Evolutionary conservation across 176 grass and related monocot species (phyloP), one percentile per base, ranked within the genome.

Genomic region (Chrysopogon serrulatus): DNA sequence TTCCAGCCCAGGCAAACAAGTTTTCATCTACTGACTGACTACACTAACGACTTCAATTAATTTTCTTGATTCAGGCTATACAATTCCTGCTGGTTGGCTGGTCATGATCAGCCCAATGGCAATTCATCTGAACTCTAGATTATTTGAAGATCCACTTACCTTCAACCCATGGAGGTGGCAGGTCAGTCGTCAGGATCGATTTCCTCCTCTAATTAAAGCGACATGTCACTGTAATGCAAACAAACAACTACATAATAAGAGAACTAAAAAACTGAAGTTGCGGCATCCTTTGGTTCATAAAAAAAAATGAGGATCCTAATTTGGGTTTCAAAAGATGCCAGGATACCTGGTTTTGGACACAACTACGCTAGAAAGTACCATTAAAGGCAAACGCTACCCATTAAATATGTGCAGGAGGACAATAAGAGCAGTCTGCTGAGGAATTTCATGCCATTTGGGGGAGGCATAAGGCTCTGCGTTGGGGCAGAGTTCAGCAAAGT

Each of bases 131-230:
- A 82, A 82, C 68, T 17, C 51, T 10, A 19, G 33, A 17, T 15
- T 83, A 3, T 83, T 74, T 27, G 81, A 83, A 74, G 81, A 83
- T 48, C 69, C 81, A 6, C 70, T 83, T 8, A 49, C 18, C 4
- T 83, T 83, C 17, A 74, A 74, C 26, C 70, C 70, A 37, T 83
- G 71, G 81, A 83, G 70, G 56, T 74, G 81, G 81, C 41, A 74
- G 70, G 69, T 82, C 9, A 6, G n/a, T 82, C 0, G 27, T 23
- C 51, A 54, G 21, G 51, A 54, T 54, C 5, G 8, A 74, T 42
- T 72, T 72, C 10, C 27, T 72, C 14, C 69, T 24, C 10, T 71
- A 44, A 8, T 71, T 42, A 45, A 13, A 45, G 51, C 7, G 36
- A 36, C 32, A 21, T 21, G n/a, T 45, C 69, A 45, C 24, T 30